phyloP scores from a whole-genome alignment of 2,329 filamentous ascomycete species.

The Sporothrix euskadiensis region DNA sequence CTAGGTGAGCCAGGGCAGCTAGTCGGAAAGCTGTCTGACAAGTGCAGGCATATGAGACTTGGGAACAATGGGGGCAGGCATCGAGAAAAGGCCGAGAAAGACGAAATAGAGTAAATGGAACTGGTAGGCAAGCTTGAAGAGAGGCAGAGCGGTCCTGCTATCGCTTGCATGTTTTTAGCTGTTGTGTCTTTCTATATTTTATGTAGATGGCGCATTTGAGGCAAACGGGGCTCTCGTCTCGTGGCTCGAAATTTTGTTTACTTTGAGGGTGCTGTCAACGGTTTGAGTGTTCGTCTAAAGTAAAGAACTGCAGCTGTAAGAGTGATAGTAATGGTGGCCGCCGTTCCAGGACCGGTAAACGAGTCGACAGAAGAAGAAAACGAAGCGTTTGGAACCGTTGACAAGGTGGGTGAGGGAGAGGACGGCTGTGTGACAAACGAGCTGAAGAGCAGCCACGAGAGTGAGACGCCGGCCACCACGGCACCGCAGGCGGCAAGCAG shows the following conservation, averaged over 20 bases:
- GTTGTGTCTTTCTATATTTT: neutral
- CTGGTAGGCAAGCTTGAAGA: neutral
- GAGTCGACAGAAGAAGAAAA: neutral
- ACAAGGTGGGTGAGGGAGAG: neutral
- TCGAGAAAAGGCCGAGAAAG: neutral
- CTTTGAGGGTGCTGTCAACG: too few species aligned
- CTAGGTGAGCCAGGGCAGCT: neutral
- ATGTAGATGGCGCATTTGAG: neutral
- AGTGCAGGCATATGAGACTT: neutral
- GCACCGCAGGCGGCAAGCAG: neutral
- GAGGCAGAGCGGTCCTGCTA: neutral
- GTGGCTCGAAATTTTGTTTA: neutral
- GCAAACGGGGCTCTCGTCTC: neutral
- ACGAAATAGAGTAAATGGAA: neutral
- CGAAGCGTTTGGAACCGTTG: neutral
- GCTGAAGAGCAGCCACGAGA: conserved; percentile 10
- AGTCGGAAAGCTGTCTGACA: neutral
- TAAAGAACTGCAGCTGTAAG: neutral
- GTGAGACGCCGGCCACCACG: neutral
- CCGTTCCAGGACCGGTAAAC: conserved; percentile 11
- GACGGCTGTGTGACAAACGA: neutral
- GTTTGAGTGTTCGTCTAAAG: neutral
- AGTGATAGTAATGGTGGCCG: neutral
- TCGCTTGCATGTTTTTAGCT: neutral
- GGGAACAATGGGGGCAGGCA: neutral